phyloP scores from a whole-genome alignment of 192 early-diverging fungal genomes.

The Helicostylum pulchrum region DNA sequence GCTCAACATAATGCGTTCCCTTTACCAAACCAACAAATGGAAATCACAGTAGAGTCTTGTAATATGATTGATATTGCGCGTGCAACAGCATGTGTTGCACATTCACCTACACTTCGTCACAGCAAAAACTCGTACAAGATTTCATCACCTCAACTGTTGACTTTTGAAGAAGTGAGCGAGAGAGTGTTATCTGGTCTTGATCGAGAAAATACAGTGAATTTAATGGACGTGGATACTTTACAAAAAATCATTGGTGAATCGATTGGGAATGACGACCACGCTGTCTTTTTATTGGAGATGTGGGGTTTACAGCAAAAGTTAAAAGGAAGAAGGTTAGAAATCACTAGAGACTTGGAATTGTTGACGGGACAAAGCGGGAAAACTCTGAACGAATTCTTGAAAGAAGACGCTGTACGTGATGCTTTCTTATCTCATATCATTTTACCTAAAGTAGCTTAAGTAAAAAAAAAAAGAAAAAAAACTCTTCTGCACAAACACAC shows the following conservation, averaged over 20 bases:
- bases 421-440: constrained; percentile 16
- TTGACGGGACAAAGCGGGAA: constrained; percentile 41
- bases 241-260: constrained; percentile 25
- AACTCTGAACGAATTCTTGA: constrained; percentile 32
- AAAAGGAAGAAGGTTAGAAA: constrained; percentile 33
- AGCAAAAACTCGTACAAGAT: constrained; percentile 29
- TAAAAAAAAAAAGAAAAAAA: too few relatives aligned
- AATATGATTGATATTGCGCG: constrained; percentile 37
- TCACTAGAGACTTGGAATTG: constrained; percentile 38
- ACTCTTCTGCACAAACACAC: too few relatives aligned
- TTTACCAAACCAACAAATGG: constrained; percentile 25
- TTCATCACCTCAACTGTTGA: constrained; percentile 33
- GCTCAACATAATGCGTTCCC: constrained; percentile 36
- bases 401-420: constrained; percentile 31
- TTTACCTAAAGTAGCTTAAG: constrained; percentile 18
- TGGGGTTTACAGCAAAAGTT: constrained; percentile 38
- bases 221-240: constrained; percentile 25
- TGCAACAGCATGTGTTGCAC: constrained; percentile 30
- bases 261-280: constrained; percentile 36
- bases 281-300: constrained; percentile 36
- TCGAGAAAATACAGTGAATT: constrained; percentile 27
- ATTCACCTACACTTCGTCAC: constrained; percentile 27
- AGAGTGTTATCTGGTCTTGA: constrained; percentile 28
- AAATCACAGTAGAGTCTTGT: constrained; percentile 37
- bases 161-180: constrained; percentile 36